A percentile compares a stretch with the other conserved stretches of the same genome.
phyloP scores from a whole-genome alignment of 352 stramenopile species.

The Phytophthora pini region DNA sequence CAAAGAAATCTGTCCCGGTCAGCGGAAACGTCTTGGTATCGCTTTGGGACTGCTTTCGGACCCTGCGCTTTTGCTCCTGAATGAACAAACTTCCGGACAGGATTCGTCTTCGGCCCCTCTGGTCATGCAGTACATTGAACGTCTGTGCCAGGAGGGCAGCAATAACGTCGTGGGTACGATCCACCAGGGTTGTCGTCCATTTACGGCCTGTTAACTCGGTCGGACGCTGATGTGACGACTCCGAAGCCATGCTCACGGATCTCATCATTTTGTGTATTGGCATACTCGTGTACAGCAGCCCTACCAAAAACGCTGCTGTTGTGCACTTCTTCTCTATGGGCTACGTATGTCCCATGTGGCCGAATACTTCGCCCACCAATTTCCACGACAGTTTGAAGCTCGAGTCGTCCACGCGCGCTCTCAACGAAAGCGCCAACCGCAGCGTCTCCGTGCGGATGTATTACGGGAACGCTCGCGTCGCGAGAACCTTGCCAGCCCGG shows the following conservation, averaged over 20 bases:
- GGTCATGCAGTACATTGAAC: constrained; percentile 87
- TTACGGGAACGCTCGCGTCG: constrained; percentile 41
- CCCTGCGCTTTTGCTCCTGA: constrained; percentile 94
- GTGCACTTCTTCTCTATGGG: constrained; percentile 66
- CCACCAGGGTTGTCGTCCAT: constrained; percentile 81
- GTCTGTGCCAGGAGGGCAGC: constrained; percentile 54
- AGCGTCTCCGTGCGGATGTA: constrained; percentile 48
- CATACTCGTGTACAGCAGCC: constrained; percentile 91
- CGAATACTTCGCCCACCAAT: constrained; percentile 74
- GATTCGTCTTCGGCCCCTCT: constrained; percentile 91
- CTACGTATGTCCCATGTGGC: constrained; percentile 70
- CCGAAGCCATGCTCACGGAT: constrained; percentile 57
- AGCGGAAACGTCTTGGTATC: constrained; percentile 94
- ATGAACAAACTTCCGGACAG: constrained; percentile 94
- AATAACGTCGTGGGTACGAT: constrained; percentile 89
- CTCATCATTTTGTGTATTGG: constrained; percentile 74
- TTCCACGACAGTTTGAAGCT: constrained; percentile 58
- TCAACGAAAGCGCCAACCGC: constrained; percentile 44
- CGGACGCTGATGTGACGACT: too few species aligned
- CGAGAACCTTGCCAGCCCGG: constrained; percentile 44
- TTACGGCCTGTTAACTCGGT: constrained; percentile 35
- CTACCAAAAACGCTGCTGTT: constrained; percentile 57
- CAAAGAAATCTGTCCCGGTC: constrained; percentile 87
- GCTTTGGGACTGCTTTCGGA: constrained; percentile 95
- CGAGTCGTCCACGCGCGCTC: constrained; percentile 46